A percentile compares a stretch with the other conserved stretches of the same genome.
Evolutionary conservation across 495 filamentous ascomycete species (phyloP).

Genomic region (Xanthoparmelia taractica): DNA sequence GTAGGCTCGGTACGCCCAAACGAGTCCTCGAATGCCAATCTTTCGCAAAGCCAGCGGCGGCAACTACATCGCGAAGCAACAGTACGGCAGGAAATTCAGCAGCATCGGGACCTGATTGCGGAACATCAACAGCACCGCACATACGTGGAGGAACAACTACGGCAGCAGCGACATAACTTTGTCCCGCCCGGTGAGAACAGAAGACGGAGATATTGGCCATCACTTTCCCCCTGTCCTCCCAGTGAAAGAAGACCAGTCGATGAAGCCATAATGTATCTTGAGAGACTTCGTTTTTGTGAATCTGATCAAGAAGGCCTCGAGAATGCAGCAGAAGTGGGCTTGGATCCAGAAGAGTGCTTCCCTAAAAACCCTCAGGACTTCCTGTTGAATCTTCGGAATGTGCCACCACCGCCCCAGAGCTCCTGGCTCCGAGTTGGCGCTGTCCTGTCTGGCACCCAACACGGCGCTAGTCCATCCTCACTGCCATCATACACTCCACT

Average conservation of each 20-base stretch:
- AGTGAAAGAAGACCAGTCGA: slow-evolving; percentile 41
- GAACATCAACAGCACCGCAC: slow-evolving; percentile 17
- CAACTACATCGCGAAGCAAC: slow-evolving; percentile 17
- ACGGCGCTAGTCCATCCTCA: slow-evolving; percentile 31
- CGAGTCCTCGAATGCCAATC: slow-evolving; percentile 6
- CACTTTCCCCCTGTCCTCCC: slow-evolving; percentile 38
- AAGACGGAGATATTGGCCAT: slow-evolving; percentile 45
- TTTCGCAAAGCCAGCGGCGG: slow-evolving; percentile 21
- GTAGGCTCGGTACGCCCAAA: slow-evolving; percentile 10
- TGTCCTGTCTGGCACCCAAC: slow-evolving; percentile 57
- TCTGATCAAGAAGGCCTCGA: slow-evolving; percentile 50
- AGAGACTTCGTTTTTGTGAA: slow-evolving; percentile 48
- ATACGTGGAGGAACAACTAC: slow-evolving; percentile 20
- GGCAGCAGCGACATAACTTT: slow-evolving; percentile 16
- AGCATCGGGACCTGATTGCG: slow-evolving; percentile 17
- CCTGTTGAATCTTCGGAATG: slow-evolving; percentile 48
- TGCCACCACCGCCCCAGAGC: slow-evolving; percentile 49
- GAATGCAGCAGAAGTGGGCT: slow-evolving; percentile 40
- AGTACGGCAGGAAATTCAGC: slow-evolving; percentile 18
- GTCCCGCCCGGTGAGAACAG: slow-evolving; percentile 40
- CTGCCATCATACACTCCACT: slow-evolving; percentile 15
- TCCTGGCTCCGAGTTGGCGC: slow-evolving; percentile 61
- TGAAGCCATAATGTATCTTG: slow-evolving; percentile 58
- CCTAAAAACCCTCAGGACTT: slow-evolving; percentile 52
- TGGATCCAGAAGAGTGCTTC: slow-evolving; percentile 40